These are phyloP conservation scores for Zygnema circumcarinatum DNA, from an alignment of 139 green algal species.

Conservation along the genomic window DNA sequence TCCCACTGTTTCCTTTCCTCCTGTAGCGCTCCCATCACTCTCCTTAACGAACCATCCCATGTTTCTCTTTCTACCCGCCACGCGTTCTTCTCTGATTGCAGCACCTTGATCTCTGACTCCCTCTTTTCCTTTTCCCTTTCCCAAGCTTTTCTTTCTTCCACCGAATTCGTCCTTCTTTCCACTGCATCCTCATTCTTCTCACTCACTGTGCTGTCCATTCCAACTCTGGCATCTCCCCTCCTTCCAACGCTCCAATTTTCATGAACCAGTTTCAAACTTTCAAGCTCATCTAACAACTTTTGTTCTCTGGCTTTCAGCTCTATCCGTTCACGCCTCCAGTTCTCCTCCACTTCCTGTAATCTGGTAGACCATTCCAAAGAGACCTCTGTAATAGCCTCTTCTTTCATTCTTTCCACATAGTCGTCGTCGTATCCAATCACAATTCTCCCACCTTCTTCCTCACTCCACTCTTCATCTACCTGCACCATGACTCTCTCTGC, in stretches of 20 bases:
- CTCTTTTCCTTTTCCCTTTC: neutral
- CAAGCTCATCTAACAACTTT: neutral
- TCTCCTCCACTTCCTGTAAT: neutral
- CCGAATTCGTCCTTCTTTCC: neutral
- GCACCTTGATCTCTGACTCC: neutral
- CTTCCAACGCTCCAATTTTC: neutral
- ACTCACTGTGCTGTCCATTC: too few species aligned
- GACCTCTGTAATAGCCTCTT: neutral
- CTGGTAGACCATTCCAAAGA: neutral
- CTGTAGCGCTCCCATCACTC: neutral
- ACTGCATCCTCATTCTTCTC: neutral
- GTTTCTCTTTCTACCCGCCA: neutral
- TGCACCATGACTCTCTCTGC: too few species aligned
- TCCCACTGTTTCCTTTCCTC: neutral
- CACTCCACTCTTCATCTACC: neutral
- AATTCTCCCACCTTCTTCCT: slow-evolving; percentile 3
- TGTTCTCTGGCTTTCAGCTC: neutral
- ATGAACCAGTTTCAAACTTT: neutral
- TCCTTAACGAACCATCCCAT: neutral
- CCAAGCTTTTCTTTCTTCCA: neutral
- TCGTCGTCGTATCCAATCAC: neutral
- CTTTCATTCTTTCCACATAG: neutral
- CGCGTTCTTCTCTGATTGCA: neutral
- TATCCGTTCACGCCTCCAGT: neutral
- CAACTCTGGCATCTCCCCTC: neutral